phyloP scores from a whole-genome alignment of 2,329 filamentous ascomycete species.

The Aureobasidium sp. region DNA sequence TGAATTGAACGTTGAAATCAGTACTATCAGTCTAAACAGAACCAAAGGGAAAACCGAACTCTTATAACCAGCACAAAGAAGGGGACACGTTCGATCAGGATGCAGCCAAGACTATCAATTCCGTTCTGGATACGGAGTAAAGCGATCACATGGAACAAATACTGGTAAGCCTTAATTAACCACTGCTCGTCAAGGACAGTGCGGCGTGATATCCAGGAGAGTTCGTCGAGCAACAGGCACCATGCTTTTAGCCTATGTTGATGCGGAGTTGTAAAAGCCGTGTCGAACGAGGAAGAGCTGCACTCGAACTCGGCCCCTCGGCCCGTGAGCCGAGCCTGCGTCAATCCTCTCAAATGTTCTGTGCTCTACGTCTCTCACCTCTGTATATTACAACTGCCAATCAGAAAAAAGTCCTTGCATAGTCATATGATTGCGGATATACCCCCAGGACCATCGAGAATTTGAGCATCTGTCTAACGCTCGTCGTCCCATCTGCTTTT shows the following conservation, averaged over 20 bases:
- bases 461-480: too few species aligned
- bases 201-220: not conserved
- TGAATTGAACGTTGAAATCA: not conserved
- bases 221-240: not conserved
- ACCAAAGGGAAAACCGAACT: not conserved
- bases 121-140: not conserved
- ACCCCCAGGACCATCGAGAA: too few species aligned
- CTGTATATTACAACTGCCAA: too few species aligned
- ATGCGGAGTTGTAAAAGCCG: not conserved
- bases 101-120: not conserved
- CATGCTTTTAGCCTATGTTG: not conserved
- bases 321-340: not conserved
- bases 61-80: slow-evolving; percentile 1
- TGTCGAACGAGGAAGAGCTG: not conserved
- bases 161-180: not conserved
- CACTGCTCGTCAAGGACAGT: not conserved
- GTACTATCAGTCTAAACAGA: too few species aligned
- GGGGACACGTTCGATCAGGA: slow-evolving; percentile 49
- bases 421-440: too few species aligned
- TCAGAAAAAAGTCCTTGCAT: too few species aligned
- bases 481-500: too few species aligned
- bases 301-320: not conserved
- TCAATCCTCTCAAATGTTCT: too few species aligned
- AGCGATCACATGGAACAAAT: not conserved
- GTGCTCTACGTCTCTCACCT: too few species aligned